Conservation (phyloP, 352 stramenopile species). For the Pythium biforme region DNA sequence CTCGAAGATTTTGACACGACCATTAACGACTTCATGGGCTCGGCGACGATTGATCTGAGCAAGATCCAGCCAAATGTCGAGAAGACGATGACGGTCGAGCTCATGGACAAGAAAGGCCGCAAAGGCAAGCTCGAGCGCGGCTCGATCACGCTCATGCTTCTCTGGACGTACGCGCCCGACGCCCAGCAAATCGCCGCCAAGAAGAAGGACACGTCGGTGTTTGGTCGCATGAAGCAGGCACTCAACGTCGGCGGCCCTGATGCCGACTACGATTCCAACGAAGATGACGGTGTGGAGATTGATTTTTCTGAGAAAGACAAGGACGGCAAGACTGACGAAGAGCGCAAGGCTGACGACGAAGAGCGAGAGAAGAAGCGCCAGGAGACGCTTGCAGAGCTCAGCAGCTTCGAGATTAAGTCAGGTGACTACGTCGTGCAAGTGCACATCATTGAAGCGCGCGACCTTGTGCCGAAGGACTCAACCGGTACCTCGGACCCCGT, state of each 20-base stretch:
- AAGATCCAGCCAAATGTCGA: constrained; percentile 56
- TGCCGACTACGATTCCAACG: constrained; percentile 69
- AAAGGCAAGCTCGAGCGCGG: constrained; percentile 72
- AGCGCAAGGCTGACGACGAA: constrained; percentile 69
- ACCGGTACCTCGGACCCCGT: constrained; percentile 91
- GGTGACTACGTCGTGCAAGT: constrained; percentile 89
- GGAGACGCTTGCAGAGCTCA: constrained; percentile 73
- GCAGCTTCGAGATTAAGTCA: constrained; percentile 81
- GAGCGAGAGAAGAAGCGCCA: constrained; percentile 72
- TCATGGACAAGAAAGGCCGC: constrained; percentile 58
- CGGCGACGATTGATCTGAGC: constrained; percentile 48
- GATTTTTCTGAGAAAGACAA: constrained; percentile 46
- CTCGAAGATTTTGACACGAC: constrained; percentile 77
- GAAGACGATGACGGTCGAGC: constrained; percentile 52
- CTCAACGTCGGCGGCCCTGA: constrained; percentile 60
- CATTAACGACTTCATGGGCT: constrained; percentile 83
- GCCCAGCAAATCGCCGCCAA: constrained; percentile 59
- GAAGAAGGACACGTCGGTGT: constrained; percentile 68
- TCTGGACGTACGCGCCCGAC: constrained; percentile 59
- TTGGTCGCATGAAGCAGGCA: constrained; percentile 36
- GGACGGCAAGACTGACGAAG: constrained; percentile 58
- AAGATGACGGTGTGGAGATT: constrained; percentile 69
- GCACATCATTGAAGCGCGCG: constrained; percentile 88
- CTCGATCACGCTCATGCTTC: constrained; percentile 43
- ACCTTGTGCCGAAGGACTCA: constrained; percentile 85